Conservation (phyloP, 2,329 filamentous ascomycete species). For the Calonectria naviculata region DNA sequence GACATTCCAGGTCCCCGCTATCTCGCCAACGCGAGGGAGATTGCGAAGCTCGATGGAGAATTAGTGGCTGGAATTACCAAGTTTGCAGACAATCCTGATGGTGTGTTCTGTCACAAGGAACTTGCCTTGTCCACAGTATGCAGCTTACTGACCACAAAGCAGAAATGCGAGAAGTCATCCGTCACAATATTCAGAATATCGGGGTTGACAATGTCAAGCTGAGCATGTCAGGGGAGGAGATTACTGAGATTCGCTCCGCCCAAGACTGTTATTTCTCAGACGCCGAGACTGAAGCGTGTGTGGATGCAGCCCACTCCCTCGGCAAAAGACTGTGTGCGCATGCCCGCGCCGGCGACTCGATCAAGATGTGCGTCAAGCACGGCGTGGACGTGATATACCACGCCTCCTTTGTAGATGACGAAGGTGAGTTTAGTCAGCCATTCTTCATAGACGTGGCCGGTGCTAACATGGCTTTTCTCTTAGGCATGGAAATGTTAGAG, state of each 20-base stretch:
- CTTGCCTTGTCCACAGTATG: neutral
- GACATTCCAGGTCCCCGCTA: slow-evolving; percentile 25
- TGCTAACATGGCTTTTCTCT: neutral
- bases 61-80: slow-evolving; percentile 25
- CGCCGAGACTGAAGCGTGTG: slow-evolving; percentile 21
- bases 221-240: slow-evolving; percentile 26
- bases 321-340: slow-evolving; percentile 26
- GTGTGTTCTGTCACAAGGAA: neutral
- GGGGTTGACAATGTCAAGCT: slow-evolving; percentile 25
- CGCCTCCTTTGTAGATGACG: slow-evolving; percentile 24
- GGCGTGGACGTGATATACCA: slow-evolving; percentile 29
- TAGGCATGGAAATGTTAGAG: slow-evolving; percentile 20
- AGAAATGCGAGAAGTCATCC: slow-evolving; percentile 18
- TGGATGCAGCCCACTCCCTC: slow-evolving; percentile 25
- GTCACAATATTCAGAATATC: slow-evolving; percentile 16
- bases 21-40: slow-evolving; percentile 27
- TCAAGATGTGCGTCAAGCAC: slow-evolving; percentile 27
- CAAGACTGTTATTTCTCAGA: slow-evolving; percentile 30
- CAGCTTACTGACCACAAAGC: neutral
- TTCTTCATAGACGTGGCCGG: neutral
- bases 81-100: slow-evolving; percentile 15
- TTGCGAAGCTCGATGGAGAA: slow-evolving; percentile 24
- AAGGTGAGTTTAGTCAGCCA: neutral
- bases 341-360: slow-evolving; percentile 24
- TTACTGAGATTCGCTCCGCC: slow-evolving; percentile 19